phyloP scores from a whole-genome alignment of 306 rosid species.

The Cicer bijugum region DNA sequence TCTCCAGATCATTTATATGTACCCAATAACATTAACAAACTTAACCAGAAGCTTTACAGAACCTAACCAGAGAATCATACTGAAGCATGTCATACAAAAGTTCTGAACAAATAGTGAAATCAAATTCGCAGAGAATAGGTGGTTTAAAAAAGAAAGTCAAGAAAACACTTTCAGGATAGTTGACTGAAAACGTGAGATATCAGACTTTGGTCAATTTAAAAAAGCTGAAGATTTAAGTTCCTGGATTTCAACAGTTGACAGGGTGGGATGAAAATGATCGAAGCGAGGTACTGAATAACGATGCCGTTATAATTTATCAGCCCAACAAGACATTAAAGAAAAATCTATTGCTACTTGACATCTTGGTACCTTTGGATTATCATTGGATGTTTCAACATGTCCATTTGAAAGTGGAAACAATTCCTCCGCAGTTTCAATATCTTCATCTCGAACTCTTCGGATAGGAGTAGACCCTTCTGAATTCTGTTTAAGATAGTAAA shows the following conservation, averaged over 20 bases:
- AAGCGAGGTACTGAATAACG: slow-evolving; percentile 7
- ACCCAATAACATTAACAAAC: no score
- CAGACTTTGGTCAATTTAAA: slow-evolving; percentile 21
- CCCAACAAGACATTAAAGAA: slow-evolving; percentile 19
- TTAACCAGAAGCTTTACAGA: background rate
- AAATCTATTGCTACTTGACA: slow-evolving; percentile 28
- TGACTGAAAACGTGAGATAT: background rate
- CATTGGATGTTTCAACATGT: slow-evolving; percentile 52
- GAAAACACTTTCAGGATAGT: slow-evolving; percentile 6
- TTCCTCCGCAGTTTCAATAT: slow-evolving; percentile 60
- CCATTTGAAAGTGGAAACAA: slow-evolving; percentile 41
- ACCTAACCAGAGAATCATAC: background rate
- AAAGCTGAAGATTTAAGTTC: slow-evolving; percentile 5
- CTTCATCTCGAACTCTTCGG: slow-evolving; percentile 70
- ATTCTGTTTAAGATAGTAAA: slow-evolving; percentile 52
- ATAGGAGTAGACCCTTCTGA: slow-evolving; percentile 58
- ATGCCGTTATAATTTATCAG: slow-evolving; percentile 3
- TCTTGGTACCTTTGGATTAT: slow-evolving; percentile 52
- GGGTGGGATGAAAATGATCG: slow-evolving; percentile 1
- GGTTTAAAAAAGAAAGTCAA: background rate
- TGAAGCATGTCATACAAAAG: background rate
- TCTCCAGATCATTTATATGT: no score
- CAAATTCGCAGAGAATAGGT: background rate
- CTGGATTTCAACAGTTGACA: slow-evolving; percentile 4
- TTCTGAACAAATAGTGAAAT: slow-evolving; percentile 3